Percentiles rank a stretch among this genome's conserved stretches.
phyloP scores from a whole-genome alignment of 1,284 basidiomycete species.

The Neotropicomus parvogracilis region DNA sequence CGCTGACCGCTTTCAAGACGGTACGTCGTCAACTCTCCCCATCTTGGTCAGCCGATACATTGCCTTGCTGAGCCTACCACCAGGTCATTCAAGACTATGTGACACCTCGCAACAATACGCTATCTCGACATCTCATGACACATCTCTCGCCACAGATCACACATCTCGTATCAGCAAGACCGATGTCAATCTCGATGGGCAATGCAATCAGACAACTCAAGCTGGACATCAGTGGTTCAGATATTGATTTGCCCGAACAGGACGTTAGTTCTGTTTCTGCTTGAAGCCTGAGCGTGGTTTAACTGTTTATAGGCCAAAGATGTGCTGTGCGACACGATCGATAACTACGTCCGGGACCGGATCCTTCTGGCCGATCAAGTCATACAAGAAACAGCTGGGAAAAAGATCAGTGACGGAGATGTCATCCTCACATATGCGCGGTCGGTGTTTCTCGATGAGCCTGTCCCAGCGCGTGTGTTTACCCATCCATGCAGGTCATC shows the following conservation, averaged over 20 bases:
- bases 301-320: constrained; percentile 72
- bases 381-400: constrained; percentile 84
- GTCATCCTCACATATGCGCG: constrained; percentile 91
- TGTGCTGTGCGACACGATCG: constrained; percentile 80
- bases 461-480: constrained; percentile 8
- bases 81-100: constrained; percentile 86
- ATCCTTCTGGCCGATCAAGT: constrained; percentile 93
- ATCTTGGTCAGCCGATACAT: background rate
- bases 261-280: constrained; percentile 57
- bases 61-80: constrained; percentile 5
- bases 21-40: constrained; percentile 40
- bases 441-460: constrained; percentile 38
- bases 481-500: constrained; percentile 65
- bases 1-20: constrained; percentile 78
- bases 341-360: constrained; percentile 90
- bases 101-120: constrained; percentile 78
- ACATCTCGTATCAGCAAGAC: constrained; percentile 81
- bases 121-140: constrained; percentile 84
- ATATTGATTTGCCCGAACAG: constrained; percentile 90
- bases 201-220: constrained; percentile 95
- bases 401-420: constrained; percentile 93
- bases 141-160: constrained; percentile 89
- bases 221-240: constrained; percentile 89
- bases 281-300: background rate
- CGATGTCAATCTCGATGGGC: constrained; percentile 94